phyloP scores from a whole-genome alignment of 2,329 filamentous ascomycete genomes.

The Diaporthe velutina region DNA sequence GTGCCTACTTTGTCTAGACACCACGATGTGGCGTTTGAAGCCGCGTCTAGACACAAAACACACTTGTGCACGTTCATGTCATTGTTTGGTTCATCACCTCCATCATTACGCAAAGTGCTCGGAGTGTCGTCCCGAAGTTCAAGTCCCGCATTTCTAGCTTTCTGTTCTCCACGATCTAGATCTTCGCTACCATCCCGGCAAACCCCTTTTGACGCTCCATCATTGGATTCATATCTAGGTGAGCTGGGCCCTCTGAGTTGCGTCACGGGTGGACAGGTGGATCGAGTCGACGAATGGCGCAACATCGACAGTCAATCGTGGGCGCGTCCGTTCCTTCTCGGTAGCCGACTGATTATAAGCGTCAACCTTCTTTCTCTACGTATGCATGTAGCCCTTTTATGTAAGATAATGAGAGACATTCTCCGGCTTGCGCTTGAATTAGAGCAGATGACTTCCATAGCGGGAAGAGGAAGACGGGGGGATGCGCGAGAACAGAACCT shows the following conservation, averaged over 20 bases:
- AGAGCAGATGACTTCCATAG: background rate
- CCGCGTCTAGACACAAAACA: background rate
- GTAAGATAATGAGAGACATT: background rate
- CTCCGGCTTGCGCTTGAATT: background rate
- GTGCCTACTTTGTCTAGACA: background rate
- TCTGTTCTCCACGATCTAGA: background rate
- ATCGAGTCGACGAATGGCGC: too few species aligned
- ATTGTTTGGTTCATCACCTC: background rate
- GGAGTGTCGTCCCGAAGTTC: background rate
- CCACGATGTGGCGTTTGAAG: background rate
- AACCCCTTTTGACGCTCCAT: background rate
- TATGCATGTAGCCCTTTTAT: background rate
- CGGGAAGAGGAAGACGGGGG: background rate
- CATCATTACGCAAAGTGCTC: background rate
- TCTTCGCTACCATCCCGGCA: background rate
- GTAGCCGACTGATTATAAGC: too few species aligned
- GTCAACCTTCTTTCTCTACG: too few species aligned
- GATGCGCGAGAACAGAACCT: background rate
- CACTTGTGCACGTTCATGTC: background rate
- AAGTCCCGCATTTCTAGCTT: background rate
- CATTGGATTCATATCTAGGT: background rate
- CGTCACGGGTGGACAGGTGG: too few species aligned
- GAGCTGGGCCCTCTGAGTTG: background rate
- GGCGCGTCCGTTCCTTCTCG: too few species aligned
- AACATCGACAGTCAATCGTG: too few species aligned